Evolutionary conservation across 2,329 filamentous ascomycete genomes (phyloP).

Genomic region (Mycocentrospora acerina): DNA sequence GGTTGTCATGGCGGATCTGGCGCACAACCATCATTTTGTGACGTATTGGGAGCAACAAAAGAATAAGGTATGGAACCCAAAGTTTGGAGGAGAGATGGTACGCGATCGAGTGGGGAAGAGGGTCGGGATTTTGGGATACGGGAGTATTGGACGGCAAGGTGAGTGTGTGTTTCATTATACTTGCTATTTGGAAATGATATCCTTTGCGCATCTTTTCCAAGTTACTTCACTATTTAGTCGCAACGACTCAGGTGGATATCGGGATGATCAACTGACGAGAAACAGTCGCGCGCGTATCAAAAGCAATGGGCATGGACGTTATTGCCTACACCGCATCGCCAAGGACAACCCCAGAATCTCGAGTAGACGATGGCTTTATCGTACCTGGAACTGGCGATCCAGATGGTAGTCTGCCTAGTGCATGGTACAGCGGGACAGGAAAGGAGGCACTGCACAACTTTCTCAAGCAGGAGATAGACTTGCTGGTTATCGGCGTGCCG

Average conservation of each 20-base stretch:
- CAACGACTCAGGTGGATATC: no score
- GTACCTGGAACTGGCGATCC: conserved; percentile 66
- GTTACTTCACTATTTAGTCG: no score
- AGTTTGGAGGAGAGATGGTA: conserved; percentile 35
- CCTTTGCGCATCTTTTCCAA: no score
- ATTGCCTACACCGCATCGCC: conserved; percentile 74
- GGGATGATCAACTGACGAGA: conserved; percentile 10
- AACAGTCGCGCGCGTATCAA: conserved; percentile 57
- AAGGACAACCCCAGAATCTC: conserved; percentile 65
- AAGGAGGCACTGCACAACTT: conserved; percentile 57
- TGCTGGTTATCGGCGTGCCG: conserved; percentile 59
- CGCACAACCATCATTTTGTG: conserved; percentile 58
- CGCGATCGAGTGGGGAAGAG: conserved; percentile 60
- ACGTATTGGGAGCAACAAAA: conserved; percentile 60
- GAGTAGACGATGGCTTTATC: conserved; percentile 65
- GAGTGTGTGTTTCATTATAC: conserved; percentile 16
- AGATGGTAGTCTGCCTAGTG: conserved; percentile 56
- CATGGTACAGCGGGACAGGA: conserved; percentile 59
- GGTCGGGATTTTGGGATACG: conserved; percentile 63
- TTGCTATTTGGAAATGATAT: no score
- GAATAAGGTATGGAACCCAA: conserved; percentile 54
- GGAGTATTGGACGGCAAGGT: conserved; percentile 64
- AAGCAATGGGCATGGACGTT: conserved; percentile 69
- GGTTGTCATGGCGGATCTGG: conserved; percentile 63
- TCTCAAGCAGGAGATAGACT: conserved; percentile 57